Conservation (phyloP, 305 asterid genomes). For the Solanum aculeatissimum region DNA sequence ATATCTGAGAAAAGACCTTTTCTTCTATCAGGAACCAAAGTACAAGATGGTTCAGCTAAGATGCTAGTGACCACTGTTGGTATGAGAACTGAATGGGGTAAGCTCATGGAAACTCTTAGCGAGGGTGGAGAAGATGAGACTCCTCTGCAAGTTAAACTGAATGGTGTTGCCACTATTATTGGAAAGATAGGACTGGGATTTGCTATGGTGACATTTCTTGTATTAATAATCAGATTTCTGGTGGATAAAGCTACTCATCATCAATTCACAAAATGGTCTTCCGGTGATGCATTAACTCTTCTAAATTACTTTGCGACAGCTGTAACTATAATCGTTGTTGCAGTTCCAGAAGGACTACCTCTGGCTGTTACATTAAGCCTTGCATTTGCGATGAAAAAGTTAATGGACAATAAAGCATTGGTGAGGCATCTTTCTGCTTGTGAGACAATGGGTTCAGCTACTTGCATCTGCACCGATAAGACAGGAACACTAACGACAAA, state of each 20-base stretch:
- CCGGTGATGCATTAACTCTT: conserved; percentile 57
- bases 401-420: conserved; percentile 72
- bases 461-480: conserved; percentile 90
- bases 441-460: conserved; percentile 98
- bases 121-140: conserved; percentile 99
- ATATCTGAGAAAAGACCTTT: conserved; percentile 68
- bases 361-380: conserved; percentile 92
- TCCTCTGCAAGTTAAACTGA: conserved; percentile 92
- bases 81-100: conserved; percentile 99
- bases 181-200: conserved; percentile 82
- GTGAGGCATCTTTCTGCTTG: conserved; percentile 92
- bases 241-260: conserved; percentile 46
- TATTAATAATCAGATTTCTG: conserved; percentile 52
- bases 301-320: conserved; percentile 85
- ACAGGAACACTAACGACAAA: conserved; percentile 94
- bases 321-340: conserved; percentile 92
- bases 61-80: conserved; percentile 97
- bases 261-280: conserved; percentile 63
- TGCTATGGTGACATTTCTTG: conserved; percentile 67
- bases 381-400: conserved; percentile 87
- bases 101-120: conserved; percentile 83
- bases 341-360: conserved; percentile 98
- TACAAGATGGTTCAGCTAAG: conserved; percentile 83
- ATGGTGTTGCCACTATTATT: conserved; percentile 89
- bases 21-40: conserved; percentile 77